Evolutionary conservation across 176 grass and related monocot species (phyloP), one percentile per base, ranked within the genome.

Genomic region (Triticum timopheevii): DNA sequence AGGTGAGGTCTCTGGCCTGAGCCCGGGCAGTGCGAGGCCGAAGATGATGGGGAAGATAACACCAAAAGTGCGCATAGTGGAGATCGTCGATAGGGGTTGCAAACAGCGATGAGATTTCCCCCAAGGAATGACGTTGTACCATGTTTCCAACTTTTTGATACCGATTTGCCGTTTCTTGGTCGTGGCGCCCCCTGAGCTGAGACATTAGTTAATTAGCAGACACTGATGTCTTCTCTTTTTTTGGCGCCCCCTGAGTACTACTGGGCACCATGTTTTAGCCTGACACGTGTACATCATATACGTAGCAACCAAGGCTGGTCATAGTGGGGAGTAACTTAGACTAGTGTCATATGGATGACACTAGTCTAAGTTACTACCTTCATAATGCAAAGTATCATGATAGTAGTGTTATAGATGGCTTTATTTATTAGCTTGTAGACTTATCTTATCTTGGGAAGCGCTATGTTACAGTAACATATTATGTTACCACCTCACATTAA

Each of bases 1-100:
- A 1, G 89, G 88, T 24, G 89, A 92, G 59, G 87, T 93, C 28
- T 99, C 97, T 20, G 79, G 40, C 91, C 87, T 35, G 94, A 96
- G 70, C 84, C 88, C 1, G 92, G 90, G 8, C 93, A 93, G 79
- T 88, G 82, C 8, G 96, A 98, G 49, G 76, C 85, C 13, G 97
- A 98, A 45, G 81, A 35, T 3, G 97, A 94, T 8, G 84, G 23
- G 10, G 92, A 98, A 65, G 82, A 85, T 22, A 77, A 59, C 69
- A 70, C 76, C 31, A 91, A 82, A 61, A 85, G 15, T 13, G 81
- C 62, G 3, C 69, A 36, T 17, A 86, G 89, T 58, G 79, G 69
- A 30, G 79, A 86, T 17, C 11, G n/a, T 65, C 80, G 56, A 9
- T 77, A 75, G 11, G 86, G 63, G 19, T 50, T 22, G 6, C 10